A percentile compares a stretch with the other conserved stretches of the same genome.
Conservation (phyloP, 2,329 filamentous ascomycete genomes). For the Beauveria bassiana region DNA sequence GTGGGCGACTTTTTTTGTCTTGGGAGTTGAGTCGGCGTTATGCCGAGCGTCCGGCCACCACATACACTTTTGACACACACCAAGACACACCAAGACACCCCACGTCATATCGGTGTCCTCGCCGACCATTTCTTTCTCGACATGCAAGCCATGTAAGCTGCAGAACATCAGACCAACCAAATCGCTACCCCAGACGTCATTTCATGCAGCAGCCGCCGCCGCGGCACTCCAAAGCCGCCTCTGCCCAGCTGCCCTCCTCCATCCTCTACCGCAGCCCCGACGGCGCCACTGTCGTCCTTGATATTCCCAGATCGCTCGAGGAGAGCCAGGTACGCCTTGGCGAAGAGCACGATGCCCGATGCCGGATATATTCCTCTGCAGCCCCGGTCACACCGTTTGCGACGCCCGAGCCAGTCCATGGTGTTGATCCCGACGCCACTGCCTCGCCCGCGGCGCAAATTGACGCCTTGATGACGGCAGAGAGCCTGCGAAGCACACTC, state of each 20-base stretch:
- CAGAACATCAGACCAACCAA: not conserved
- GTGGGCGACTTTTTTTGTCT: not conserved
- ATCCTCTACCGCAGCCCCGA: constrained; percentile 26
- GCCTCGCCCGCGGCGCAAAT: constrained; percentile 39
- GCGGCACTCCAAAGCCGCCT: not conserved
- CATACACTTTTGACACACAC: not conserved
- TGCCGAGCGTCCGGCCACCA: not conserved
- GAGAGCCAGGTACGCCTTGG: constrained; percentile 48
- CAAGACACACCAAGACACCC: not conserved
- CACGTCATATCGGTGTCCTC: not conserved
- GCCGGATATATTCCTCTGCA: constrained; percentile 37
- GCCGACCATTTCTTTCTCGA: not conserved
- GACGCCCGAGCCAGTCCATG: constrained; percentile 37
- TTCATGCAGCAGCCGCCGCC: not conserved
- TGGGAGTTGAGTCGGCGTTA: not conserved
- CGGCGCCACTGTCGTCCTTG: constrained; percentile 50
- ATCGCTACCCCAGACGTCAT: not conserved
- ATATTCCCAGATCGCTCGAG: constrained; percentile 64
- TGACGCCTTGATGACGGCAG: constrained; percentile 45
- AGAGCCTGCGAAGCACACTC: constrained; percentile 37
- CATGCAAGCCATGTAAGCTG: constrained; percentile 3
- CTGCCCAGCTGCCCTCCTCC: constrained; percentile 16
- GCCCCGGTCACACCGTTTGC: constrained; percentile 38
- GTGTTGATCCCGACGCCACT: constrained; percentile 11
- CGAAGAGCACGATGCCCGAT: constrained; percentile 19